Conservation (phyloP, 768 basidiomycete species). For the Mycena floridula region DNA sequence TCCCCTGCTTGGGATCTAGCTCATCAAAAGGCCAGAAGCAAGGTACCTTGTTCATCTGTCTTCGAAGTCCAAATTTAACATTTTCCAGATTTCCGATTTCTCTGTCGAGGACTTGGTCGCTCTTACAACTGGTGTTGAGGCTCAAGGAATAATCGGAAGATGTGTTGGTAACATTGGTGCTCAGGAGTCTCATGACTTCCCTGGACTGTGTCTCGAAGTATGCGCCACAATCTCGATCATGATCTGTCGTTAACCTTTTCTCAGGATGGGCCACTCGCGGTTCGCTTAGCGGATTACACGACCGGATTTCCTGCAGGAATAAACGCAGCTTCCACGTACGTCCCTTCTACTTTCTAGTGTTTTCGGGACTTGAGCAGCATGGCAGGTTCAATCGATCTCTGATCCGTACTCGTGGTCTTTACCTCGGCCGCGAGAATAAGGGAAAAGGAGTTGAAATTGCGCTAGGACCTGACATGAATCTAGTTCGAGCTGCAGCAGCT, state of each 20-base stretch:
- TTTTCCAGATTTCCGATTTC: constrained; percentile 39
- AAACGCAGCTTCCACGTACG: constrained; percentile 76
- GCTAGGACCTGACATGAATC: constrained; percentile 81
- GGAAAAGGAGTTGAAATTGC: constrained; percentile 76
- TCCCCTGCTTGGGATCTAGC: constrained; percentile 50
- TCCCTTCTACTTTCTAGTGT: too few species aligned
- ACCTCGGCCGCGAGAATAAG: constrained; percentile 80
- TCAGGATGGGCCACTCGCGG: constrained; percentile 62
- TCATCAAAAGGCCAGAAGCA: constrained; percentile 48
- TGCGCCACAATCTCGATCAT: background rate
- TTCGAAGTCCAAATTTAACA: too few species aligned
- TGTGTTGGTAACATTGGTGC: constrained; percentile 73
- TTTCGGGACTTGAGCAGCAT: too few species aligned
- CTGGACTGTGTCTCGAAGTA: constrained; percentile 72
- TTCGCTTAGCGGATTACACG: constrained; percentile 67
- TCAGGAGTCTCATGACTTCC: constrained; percentile 52
- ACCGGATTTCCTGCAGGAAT: constrained; percentile 80
- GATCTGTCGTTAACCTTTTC: background rate
- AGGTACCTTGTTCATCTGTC: constrained; percentile 4
- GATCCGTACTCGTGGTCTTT: constrained; percentile 68
- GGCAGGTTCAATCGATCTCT: constrained; percentile 77
- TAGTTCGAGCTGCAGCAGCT: constrained; percentile 70
- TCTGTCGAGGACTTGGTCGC: constrained; percentile 61
- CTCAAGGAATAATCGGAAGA: constrained; percentile 53
- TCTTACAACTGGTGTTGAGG: constrained; percentile 61